phyloP scores from a whole-genome alignment of 2,329 filamentous ascomycete species.

The Fusarium equiseti region DNA sequence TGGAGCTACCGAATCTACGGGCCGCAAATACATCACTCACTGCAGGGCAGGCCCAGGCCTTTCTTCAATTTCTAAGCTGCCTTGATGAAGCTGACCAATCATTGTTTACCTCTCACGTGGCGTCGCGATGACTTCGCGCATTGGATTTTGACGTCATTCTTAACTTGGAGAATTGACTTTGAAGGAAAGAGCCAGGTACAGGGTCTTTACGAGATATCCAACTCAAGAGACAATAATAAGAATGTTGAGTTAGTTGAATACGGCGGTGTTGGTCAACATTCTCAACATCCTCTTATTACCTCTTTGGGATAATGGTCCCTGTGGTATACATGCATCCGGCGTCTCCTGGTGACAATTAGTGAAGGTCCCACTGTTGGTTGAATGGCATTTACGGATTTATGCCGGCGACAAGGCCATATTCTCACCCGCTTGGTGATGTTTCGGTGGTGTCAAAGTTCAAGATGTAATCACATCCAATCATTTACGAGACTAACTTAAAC shows the following conservation, averaged over 20 bases:
- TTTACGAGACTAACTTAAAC: background rate
- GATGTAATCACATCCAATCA: conserved; percentile 14
- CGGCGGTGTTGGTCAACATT: no score
- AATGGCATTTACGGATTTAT: conserved; percentile 22
- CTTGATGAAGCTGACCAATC: conserved; percentile 46
- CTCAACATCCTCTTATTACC: background rate
- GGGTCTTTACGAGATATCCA: background rate
- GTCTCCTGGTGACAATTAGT: conserved; percentile 17
- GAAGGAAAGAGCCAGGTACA: background rate
- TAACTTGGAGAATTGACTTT: background rate
- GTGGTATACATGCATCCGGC: conserved; percentile 12
- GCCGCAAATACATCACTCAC: conserved; percentile 12
- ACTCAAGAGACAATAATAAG: background rate
- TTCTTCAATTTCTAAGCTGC: conserved; percentile 51
- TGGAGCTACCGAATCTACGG: conserved; percentile 12
- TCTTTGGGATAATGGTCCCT: conserved; percentile 19
- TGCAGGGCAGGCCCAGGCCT: conserved; percentile 18
- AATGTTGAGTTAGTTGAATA: background rate
- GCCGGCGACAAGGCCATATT: conserved; percentile 15
- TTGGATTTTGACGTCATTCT: conserved; percentile 47
- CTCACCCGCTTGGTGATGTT: conserved; percentile 9
- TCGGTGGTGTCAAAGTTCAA: background rate
- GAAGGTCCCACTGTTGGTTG: conserved; percentile 8
- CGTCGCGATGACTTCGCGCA: conserved; percentile 39
- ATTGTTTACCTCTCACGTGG: conserved; percentile 47